Evolutionary conservation across 345 rosid species (phyloP).

Genomic region (Brassica incana): DNA sequence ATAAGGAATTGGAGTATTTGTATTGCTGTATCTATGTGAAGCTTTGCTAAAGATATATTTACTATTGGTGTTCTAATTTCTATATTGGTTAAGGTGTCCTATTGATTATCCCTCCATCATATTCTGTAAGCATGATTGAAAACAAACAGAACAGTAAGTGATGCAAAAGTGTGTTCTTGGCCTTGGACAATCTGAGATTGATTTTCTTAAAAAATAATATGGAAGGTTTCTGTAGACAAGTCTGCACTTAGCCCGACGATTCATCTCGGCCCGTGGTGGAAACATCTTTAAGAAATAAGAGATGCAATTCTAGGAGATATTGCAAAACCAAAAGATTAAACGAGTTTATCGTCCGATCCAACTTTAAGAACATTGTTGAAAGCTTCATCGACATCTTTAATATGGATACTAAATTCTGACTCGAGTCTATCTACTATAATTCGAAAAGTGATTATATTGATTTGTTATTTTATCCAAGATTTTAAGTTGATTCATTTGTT

Average conservation of each 20-base stretch:
- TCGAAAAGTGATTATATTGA: neutral
- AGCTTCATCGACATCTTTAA: slow-evolving; percentile 27
- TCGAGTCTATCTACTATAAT: neutral
- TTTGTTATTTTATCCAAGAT: neutral
- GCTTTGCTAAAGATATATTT: neutral
- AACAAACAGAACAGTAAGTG: neutral
- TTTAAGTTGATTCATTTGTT: no score
- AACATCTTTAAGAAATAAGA: slow-evolving; percentile 5
- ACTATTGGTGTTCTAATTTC: neutral
- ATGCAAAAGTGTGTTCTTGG: slow-evolving; percentile 10
- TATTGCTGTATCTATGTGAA: slow-evolving; percentile 8
- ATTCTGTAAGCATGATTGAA: neutral
- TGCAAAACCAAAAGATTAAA: neutral
- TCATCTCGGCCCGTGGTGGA: neutral
- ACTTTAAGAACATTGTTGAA: neutral
- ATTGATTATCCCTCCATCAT: neutral
- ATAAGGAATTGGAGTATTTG: slow-evolving; percentile 20
- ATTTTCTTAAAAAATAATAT: neutral
- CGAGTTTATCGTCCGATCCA: slow-evolving; percentile 13
- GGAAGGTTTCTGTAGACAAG: neutral
- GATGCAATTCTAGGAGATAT: neutral
- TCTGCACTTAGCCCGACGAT: neutral
- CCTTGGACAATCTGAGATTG: neutral
- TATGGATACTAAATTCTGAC: neutral
- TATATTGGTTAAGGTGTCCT: neutral